Conservation (phyloP, 768 basidiomycete species). For the Cytidiella melzeri region DNA sequence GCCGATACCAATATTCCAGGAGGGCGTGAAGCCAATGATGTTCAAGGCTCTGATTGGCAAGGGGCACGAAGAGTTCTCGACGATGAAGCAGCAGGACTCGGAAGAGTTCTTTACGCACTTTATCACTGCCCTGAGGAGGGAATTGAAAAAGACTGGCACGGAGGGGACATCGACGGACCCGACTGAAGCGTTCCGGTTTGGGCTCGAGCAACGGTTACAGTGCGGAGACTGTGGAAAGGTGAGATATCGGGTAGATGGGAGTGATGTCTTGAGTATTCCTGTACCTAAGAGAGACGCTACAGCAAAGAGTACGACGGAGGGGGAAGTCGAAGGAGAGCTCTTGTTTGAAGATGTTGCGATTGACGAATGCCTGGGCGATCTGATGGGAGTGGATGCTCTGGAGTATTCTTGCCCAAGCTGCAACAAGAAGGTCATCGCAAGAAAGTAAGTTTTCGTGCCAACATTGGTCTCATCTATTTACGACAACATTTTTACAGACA, state of each 20-base stretch:
- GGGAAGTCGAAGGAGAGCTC: slow-evolving; percentile 33
- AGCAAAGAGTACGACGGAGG: slow-evolving; percentile 38
- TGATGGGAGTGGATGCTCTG: slow-evolving; percentile 55
- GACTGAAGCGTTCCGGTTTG: slow-evolving; percentile 73
- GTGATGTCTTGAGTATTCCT: slow-evolving; percentile 74
- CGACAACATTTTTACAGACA: slow-evolving; percentile 39
- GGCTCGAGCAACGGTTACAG: slow-evolving; percentile 81
- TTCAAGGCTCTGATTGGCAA: slow-evolving; percentile 91
- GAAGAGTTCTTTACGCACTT: slow-evolving; percentile 91
- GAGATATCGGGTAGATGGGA: slow-evolving; percentile 70
- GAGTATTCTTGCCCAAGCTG: slow-evolving; percentile 83
- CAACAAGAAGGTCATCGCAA: slow-evolving; percentile 56
- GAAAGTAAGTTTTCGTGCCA: slow-evolving; percentile 49
- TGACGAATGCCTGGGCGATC: slow-evolving; percentile 50
- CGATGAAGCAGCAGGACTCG: slow-evolving; percentile 96
- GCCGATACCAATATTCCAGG: slow-evolving; percentile 62
- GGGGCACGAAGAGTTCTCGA: slow-evolving; percentile 90
- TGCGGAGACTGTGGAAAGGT: slow-evolving; percentile 77
- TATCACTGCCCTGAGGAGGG: slow-evolving; percentile 62
- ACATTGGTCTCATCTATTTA: background rate
- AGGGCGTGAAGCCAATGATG: slow-evolving; percentile 71
- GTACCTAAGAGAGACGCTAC: slow-evolving; percentile 63
- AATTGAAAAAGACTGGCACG: slow-evolving; percentile 43
- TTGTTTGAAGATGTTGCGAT: slow-evolving; percentile 60
- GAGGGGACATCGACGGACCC: slow-evolving; percentile 47